Evolutionary conservation across 441 rosid genomes (phyloP).

Genomic region (Hura crepitans): DNA sequence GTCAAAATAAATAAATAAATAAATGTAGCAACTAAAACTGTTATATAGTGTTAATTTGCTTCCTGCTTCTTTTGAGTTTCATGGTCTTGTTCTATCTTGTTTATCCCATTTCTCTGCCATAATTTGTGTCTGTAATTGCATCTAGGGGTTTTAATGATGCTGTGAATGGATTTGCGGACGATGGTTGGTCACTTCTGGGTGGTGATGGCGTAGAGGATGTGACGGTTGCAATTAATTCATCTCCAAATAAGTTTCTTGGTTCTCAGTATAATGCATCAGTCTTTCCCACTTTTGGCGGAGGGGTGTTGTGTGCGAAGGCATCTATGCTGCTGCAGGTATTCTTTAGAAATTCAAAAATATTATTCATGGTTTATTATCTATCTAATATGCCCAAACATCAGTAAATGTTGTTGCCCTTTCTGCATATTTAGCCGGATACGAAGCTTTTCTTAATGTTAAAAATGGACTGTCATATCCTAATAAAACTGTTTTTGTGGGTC

Average conservation of each 20-base stretch:
- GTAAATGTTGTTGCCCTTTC: not conserved
- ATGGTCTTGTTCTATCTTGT: no score
- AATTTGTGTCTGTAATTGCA: constrained; percentile 15
- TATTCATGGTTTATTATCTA: not conserved
- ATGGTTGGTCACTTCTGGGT: constrained; percentile 79
- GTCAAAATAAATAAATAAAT: not conserved
- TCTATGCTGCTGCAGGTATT: constrained; percentile 87
- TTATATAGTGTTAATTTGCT: not conserved
- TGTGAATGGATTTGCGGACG: constrained; percentile 82
- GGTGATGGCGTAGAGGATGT: constrained; percentile 83
- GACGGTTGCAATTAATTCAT: constrained; percentile 61
- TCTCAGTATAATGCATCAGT: constrained; percentile 57
- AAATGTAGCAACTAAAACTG: not conserved
- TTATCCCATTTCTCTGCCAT: not conserved
- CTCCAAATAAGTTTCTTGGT: constrained; percentile 65
- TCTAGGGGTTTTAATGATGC: constrained; percentile 95
- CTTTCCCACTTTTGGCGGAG: constrained; percentile 65
- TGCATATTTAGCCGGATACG: not conserved
- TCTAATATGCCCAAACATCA: not conserved
- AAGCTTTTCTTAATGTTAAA: not conserved
- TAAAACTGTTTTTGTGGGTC: constrained; percentile 3
- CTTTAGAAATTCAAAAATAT: not conserved
- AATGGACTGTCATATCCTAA: not conserved
- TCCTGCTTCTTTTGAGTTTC: not conserved
- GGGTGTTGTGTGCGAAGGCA: constrained; percentile 87